Evolutionary conservation across 2,329 filamentous ascomycete species (phyloP), one percentile per base, ranked within the genome.

Genomic region (Lachnellula subtilissima): DNA sequence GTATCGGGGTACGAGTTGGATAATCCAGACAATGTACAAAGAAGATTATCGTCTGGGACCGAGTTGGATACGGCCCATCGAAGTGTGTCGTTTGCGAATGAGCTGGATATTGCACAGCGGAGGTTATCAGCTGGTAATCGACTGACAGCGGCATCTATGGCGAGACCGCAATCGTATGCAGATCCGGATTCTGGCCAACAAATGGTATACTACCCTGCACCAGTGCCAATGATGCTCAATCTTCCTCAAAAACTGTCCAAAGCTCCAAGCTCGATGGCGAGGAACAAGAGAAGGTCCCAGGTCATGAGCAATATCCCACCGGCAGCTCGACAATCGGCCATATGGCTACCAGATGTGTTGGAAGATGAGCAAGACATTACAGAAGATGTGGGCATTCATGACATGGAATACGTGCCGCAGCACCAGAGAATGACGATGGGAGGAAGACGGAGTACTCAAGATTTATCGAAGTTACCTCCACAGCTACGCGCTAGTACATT

Each of bases 181-280:
- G 78, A 86, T 66, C 83, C 83, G 1, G 76, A 79, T 25, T 86
- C 86, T 1, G 87, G 84, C 4, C 84, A 93, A 62, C 78, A 86
- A 64, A 96, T 97, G 89, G 84, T 96, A 9, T 97, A 87, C 73
- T 99, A 99, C 70, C 94, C 94, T 14, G 94, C 94, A 3, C 92
- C 91, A 1, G 94, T 99, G 2, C 94, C 94, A 3, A 86, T 88
- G 60, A 92, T 96, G 86, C 80, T 99, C 55, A 97, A 96, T 65
- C 76, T 99, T 12, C 94, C 94, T 0, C 91, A 91, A 46, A 89
- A 91, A 65, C 75, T 97, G 50, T 96, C 92, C 1, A 89, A 86
- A 65, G 80, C 85, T 52, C 84, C 87, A 8, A 82, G 87, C 52
- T 74, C 82, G 2, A 74, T 78, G 9, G 79, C 85, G 5, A 80